phyloP scores from a whole-genome alignment of 2,329 filamentous ascomycete genomes.

The Hansfordia pulvinata region DNA sequence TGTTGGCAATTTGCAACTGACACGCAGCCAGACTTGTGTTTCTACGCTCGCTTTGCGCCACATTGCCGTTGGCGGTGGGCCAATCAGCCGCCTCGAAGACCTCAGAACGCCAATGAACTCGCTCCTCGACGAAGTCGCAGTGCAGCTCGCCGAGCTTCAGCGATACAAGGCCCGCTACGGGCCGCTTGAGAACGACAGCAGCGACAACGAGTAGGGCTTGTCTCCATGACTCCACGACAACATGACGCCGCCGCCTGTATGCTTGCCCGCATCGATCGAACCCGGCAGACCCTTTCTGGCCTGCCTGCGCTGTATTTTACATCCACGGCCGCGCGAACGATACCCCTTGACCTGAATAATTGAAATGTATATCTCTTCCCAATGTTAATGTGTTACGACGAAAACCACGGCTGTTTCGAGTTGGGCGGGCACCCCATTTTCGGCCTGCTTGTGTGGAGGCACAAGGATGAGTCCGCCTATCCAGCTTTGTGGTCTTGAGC shows the following conservation, averaged over 20 bases:
- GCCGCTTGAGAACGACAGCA: slow-evolving; percentile 19
- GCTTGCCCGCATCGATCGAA: too few species aligned
- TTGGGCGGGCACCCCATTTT: too few species aligned
- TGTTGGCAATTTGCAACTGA: slow-evolving; percentile 1
- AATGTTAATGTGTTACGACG: too few species aligned
- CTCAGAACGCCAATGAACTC: slow-evolving; percentile 67
- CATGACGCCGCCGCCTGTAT: not conserved
- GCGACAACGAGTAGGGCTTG: slow-evolving; percentile 1
- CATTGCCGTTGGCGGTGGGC: slow-evolving; percentile 55
- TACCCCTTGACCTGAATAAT: too few species aligned
- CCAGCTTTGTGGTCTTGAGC: too few species aligned
- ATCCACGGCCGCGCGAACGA: too few species aligned
- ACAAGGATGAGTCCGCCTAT: too few species aligned
- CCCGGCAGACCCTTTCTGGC: too few species aligned
- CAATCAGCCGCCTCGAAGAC: slow-evolving; percentile 50
- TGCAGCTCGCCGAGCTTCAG: slow-evolving; percentile 50
- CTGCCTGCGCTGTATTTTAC: too few species aligned
- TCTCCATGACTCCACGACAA: not conserved
- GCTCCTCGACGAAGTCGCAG: slow-evolving; percentile 48
- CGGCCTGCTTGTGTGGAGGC: too few species aligned
- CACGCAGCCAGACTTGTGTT: slow-evolving; percentile 52
- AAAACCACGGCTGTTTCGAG: too few species aligned
- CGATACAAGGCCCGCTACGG: slow-evolving; percentile 43
- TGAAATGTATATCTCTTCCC: too few species aligned
- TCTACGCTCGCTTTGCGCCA: slow-evolving; percentile 69